These are phyloP conservation scores for Bryoglossum gracile DNA, from an alignment of 495 filamentous ascomycete genomes.

Conservation along the genomic window DNA sequence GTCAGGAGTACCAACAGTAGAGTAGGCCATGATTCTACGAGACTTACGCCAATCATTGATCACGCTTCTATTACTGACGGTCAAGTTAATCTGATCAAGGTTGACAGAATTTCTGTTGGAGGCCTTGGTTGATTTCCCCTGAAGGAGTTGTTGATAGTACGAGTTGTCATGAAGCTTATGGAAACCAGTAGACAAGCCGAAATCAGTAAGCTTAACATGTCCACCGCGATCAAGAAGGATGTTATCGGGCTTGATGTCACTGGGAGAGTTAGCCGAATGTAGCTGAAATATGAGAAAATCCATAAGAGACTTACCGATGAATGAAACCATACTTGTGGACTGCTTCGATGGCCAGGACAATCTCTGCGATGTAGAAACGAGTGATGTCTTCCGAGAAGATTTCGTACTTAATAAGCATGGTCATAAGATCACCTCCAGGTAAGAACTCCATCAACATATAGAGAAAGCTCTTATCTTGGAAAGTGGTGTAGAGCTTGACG, in stretches of 20 bases:
- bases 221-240: constrained; percentile 92
- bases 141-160: constrained; percentile 95
- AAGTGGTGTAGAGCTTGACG: constrained; percentile 95
- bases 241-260: constrained; percentile 99
- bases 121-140: constrained; percentile 62
- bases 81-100: constrained; percentile 96
- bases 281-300: background rate
- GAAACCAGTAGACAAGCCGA: constrained; percentile 95
- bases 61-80: constrained; percentile 90
- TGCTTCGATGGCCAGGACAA: constrained; percentile 93
- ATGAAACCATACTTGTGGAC: constrained; percentile 98
- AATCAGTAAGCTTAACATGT: constrained; percentile 98
- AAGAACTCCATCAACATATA: constrained; percentile 99
- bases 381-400: constrained; percentile 99
- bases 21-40: constrained; percentile 90
- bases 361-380: constrained; percentile 98
- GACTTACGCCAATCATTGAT: constrained; percentile 99
- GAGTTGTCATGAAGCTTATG: constrained; percentile 96
- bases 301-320: constrained; percentile 80
- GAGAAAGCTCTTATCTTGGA: constrained; percentile 90
- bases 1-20: constrained; percentile 95
- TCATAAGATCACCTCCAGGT: constrained; percentile 97
- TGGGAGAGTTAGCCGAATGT: constrained; percentile 29
- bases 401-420: constrained; percentile 99
- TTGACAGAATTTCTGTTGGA: constrained; percentile 86